Base-by-base conservation (phyloP, 139 green algal genomes). In the Chlamydomonas sp. region DNA sequence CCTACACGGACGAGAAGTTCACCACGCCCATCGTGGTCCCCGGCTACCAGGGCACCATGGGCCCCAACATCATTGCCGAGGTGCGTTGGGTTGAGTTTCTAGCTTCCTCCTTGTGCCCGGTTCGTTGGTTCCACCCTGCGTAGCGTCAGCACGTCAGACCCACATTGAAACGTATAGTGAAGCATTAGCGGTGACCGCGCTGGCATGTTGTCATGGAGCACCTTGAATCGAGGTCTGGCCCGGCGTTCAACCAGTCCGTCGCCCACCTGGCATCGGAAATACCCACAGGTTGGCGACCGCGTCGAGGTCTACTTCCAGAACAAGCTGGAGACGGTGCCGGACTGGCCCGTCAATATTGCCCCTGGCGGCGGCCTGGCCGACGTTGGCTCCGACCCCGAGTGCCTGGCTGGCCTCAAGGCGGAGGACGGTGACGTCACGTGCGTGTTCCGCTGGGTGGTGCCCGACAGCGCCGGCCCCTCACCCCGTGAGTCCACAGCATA, bases 281-380 rank as follows among this genome's bases (percentile, higher is more conserved):
- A 59, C 49, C 31, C 17, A 18, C 86, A 92, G 71, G 95, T 97
- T 59, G 95, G 94, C 14, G 94, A 97, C 88, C 91, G 72, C 0
- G 86, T 96, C 4, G 59, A 64, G 15, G 80, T 96, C 17, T 79
- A 78, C 5, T 85, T 92, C 63, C 72, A 60, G 8, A 95, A 95
- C 90, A 77, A 85, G 60, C 8, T 91, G 61, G 73, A 20, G 8
- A 61, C 79, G 61, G 60, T 86, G 66, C 0, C 2, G 8, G 69
- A 79, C 20, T 79, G 63, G n/a, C 71, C 82, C 4, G 1, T 88
- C 83, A 91, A 91, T 83, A 67, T 84, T 63, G 12, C 8, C 59
- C 68, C 18, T 0, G 79, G 74, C 20, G 77, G 79, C 8, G 77
- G 78, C 75, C 63, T 81, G 59, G 63, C 86, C 9, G 16, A 60